Base-by-base conservation (phyloP, 2,329 filamentous ascomycete species). In the Gaeumannomyces tritici region DNA sequence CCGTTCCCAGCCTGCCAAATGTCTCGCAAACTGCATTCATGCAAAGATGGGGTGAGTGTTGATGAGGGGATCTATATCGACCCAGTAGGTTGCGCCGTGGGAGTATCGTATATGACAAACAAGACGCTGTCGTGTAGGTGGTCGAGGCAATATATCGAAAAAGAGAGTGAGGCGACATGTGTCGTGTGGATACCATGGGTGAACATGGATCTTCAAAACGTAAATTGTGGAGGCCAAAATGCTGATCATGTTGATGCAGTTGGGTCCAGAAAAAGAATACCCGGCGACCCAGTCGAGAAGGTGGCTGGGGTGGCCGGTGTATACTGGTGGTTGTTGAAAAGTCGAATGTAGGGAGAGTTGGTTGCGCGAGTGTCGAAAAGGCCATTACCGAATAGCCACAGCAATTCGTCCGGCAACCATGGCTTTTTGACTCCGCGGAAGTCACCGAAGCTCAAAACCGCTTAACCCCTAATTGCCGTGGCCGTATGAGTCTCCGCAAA, bases 401-500 rank as follows among this genome's bases (percentile, higher is more conserved):
- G 7, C 21, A 18, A 51, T 21, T 7, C 24, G 21, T 51, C 21
- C 42, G 24, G 42, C 42, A 24, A 9, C n/a, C n/a, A 9, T 24
- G 13, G n/a, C 18, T 2, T 51, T 51, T 21, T n/a, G 6, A 24
- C 7, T 21, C 42, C 2, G 21, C 42, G 21, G 42, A n/a, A 9
- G n/a, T 8, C 42, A 11, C 21, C 8, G 13, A n/a, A 11, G 47
- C 42, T 60, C 47, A 28, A 15, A 29, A 21, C 28, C 27, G 35
- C 62, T 73, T 66, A 76, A 63, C 75, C 72, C 67, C 73, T 72
- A 66, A 77, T 84, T 57, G 80, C 80, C 71, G 80, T 78, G 61
- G 79, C 73, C 63, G 77, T 69, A 72, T 82, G 77, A 71, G 79
- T 69, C 63, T 83, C 80, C 63, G 77, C 77, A 59, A 77, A 78